phyloP scores from a whole-genome alignment of 2,329 filamentous ascomycete genomes.

The Chaetomium olivaceum region DNA sequence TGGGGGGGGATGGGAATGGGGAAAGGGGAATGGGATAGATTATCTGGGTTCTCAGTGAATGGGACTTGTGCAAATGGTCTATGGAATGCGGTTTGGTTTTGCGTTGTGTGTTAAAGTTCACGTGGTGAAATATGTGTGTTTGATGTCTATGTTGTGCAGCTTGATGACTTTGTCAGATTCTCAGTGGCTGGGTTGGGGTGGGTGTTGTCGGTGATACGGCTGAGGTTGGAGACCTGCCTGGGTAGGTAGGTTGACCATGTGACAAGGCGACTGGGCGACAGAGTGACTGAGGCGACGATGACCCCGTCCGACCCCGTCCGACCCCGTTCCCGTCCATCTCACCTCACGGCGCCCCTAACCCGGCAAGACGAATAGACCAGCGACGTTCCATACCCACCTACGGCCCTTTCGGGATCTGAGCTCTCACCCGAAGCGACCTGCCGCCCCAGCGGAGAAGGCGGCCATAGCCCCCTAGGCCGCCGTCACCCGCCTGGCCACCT shows the following conservation, averaged over 20 bases:
- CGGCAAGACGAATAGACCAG: no score
- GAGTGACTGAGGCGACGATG: not conserved
- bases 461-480: no score
- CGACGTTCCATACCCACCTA: no score
- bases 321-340: not conserved
- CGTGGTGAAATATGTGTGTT: not conserved
- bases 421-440: no score
- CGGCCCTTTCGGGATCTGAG: not conserved
- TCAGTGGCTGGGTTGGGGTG: not conserved
- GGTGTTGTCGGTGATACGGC: not conserved
- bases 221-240: not conserved
- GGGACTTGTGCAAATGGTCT: not conserved
- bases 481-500: no score
- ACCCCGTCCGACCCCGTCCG: not conserved
- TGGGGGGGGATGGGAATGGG: not conserved
- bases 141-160: not conserved
- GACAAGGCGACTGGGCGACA: not conserved
- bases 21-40: not conserved
- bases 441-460: no score
- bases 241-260: not conserved
- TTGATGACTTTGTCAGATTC: not conserved
- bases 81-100: not conserved
- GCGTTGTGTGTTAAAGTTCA: not conserved
- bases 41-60: not conserved
- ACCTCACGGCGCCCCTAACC: no score